A percentile compares a stretch with the other conserved stretches of the same genome.
Evolutionary conservation across 257 asterid species (phyloP).

Genomic region (Parsonsia alboflavescens): DNA sequence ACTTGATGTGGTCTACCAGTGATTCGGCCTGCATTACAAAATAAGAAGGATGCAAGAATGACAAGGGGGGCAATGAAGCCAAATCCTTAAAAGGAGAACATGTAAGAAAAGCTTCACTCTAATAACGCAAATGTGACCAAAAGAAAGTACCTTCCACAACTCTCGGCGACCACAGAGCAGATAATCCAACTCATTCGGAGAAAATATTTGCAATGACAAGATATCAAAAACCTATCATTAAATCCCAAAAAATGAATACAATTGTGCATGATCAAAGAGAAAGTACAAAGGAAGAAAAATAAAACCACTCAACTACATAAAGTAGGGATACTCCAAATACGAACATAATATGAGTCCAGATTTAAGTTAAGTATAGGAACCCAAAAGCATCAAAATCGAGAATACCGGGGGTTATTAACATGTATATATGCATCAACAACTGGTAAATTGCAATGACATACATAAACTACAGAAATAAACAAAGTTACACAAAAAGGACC

Average conservation of each 20-base stretch:
- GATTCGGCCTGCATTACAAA: conserved; percentile 68
- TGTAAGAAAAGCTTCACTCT: background rate
- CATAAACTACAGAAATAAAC: background rate
- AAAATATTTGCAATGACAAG: conserved; percentile 77
- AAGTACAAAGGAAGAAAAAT: background rate
- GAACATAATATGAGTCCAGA: background rate
- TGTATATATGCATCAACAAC: background rate
- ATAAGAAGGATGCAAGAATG: conserved; percentile 15
- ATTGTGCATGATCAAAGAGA: background rate
- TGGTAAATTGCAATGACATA: background rate
- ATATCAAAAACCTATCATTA: conserved; percentile 72
- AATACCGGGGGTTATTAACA: background rate
- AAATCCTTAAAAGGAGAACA: background rate
- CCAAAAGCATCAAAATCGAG: background rate
- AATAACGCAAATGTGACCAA: background rate
- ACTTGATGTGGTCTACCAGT: conserved; percentile 86
- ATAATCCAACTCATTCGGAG: conserved; percentile 89
- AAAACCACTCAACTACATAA: background rate
- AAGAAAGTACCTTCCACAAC: conserved; percentile 75
- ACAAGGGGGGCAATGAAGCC: background rate
- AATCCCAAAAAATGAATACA: background rate
- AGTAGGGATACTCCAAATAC: background rate
- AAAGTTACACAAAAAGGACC: conserved; percentile 26
- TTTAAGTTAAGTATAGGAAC: background rate
- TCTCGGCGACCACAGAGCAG: conserved; percentile 96